Conservation (phyloP, 495 filamentous ascomycete species). For the Letharia columbiana region DNA sequence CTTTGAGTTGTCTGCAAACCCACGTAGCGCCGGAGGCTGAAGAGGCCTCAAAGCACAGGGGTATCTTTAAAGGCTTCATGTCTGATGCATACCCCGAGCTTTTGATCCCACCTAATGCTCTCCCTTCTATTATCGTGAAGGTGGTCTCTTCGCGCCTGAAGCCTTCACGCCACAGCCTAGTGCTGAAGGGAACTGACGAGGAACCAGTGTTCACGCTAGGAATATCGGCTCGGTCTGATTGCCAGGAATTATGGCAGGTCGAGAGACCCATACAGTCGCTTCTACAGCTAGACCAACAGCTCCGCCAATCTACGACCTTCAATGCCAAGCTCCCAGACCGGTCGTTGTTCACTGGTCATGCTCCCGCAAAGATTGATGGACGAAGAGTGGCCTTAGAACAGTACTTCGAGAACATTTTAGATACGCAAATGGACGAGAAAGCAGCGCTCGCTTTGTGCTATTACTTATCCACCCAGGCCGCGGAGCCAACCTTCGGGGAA, state of each 20-base stretch:
- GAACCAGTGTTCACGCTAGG: conserved; percentile 92
- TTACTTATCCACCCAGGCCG: conserved; percentile 78
- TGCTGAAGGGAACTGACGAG: conserved; percentile 57
- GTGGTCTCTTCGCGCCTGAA: conserved; percentile 90
- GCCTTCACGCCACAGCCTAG: conserved; percentile 78
- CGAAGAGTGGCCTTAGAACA: conserved; percentile 70
- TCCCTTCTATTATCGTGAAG: conserved; percentile 72
- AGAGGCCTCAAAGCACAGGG: conserved; percentile 21
- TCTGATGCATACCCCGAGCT: conserved; percentile 79
- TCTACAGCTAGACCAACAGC: conserved; percentile 67
- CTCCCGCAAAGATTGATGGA: conserved; percentile 87
- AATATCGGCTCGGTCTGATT: conserved; percentile 66
- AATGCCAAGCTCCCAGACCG: conserved; percentile 70
- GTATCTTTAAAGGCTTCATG: conserved; percentile 59
- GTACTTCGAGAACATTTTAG: conserved; percentile 76
- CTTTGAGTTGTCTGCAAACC: conserved; percentile 7
- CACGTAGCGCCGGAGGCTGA: conserved; percentile 13
- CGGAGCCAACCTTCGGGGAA: conserved; percentile 67
- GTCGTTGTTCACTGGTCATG: conserved; percentile 81
- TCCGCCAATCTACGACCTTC: conserved; percentile 62
- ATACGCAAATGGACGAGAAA: conserved; percentile 68
- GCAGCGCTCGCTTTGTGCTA: conserved; percentile 77
- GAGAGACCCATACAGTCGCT: conserved; percentile 83
- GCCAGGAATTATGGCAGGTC: conserved; percentile 81
- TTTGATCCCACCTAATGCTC: conserved; percentile 80